A percentile compares a stretch with the other conserved stretches of the same genome.
phyloP scores from a whole-genome alignment of 345 rosid genomes.

The Ricinus communis region DNA sequence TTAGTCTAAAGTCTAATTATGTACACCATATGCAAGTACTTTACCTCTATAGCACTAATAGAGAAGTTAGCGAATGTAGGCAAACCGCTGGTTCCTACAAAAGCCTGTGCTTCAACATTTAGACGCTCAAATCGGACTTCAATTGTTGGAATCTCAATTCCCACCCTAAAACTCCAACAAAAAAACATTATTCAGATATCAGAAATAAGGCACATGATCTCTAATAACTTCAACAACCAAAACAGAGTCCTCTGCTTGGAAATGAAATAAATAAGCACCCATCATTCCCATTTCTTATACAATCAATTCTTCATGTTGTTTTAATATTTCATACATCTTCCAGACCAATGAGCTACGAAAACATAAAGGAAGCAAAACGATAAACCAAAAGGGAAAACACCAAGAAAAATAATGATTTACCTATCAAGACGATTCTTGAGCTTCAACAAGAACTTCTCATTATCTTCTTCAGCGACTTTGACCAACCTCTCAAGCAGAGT shows the following conservation, averaged over 20 bases:
- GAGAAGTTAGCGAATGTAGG: slow-evolving; percentile 56
- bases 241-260: background rate
- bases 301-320: too few relatives aligned
- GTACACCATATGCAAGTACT: background rate
- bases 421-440: slow-evolving; percentile 29
- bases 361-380: too few relatives aligned
- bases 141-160: slow-evolving; percentile 43
- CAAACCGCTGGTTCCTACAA: slow-evolving; percentile 60
- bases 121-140: slow-evolving; percentile 53
- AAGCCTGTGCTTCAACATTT: slow-evolving; percentile 50
- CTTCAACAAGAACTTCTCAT: slow-evolving; percentile 29
- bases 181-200: background rate
- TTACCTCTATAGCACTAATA: slow-evolving; percentile 49
- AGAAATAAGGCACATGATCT: background rate
- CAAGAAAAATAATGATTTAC: background rate
- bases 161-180: slow-evolving; percentile 37
- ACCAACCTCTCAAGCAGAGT: slow-evolving; percentile 26
- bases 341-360: too few relatives aligned
- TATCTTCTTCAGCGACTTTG: slow-evolving; percentile 26
- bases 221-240: background rate
- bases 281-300: too few relatives aligned
- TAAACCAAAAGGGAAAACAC: too few relatives aligned
- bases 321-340: too few relatives aligned
- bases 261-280: background rate
- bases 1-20: too few relatives aligned